Evolutionary conservation across 331 rosid species (phyloP).

Genomic region (Telfairia occidentalis): DNA sequence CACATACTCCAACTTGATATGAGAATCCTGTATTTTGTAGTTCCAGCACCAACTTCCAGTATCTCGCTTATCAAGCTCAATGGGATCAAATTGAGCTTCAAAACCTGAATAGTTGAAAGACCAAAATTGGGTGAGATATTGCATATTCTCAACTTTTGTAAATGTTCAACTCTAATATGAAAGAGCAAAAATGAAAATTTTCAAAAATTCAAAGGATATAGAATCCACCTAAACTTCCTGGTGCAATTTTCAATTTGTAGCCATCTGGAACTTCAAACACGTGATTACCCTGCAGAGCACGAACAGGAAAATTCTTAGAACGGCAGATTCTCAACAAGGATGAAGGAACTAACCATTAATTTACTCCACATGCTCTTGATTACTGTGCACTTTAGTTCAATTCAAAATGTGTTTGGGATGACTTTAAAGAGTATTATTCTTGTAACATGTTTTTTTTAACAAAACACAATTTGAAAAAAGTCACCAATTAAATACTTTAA

Average conservation of each 20-base stretch:
- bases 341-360: background rate
- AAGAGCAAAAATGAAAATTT: too few species aligned
- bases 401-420: background rate
- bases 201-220: background rate
- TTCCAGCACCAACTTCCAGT: slow-evolving; percentile 90
- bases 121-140: background rate
- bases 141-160: background rate
- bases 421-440: background rate
- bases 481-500: background rate
- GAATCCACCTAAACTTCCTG: slow-evolving; percentile 54
- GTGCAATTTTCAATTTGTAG: slow-evolving; percentile 48
- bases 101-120: slow-evolving; percentile 34
- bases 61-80: slow-evolving; percentile 47
- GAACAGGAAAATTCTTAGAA: slow-evolving; percentile 9
- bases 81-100: slow-evolving; percentile 36
- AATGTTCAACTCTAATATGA: background rate
- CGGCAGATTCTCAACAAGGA: background rate
- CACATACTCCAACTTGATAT: slow-evolving; percentile 50
- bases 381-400: background rate
- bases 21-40: slow-evolving; percentile 53
- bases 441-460: background rate
- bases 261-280: slow-evolving; percentile 87
- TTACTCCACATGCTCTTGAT: background rate
- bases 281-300: slow-evolving; percentile 64
- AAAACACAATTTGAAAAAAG: background rate